phyloP scores from a whole-genome alignment of 352 stramenopile genomes.

The Elongisporangium prolatum region DNA sequence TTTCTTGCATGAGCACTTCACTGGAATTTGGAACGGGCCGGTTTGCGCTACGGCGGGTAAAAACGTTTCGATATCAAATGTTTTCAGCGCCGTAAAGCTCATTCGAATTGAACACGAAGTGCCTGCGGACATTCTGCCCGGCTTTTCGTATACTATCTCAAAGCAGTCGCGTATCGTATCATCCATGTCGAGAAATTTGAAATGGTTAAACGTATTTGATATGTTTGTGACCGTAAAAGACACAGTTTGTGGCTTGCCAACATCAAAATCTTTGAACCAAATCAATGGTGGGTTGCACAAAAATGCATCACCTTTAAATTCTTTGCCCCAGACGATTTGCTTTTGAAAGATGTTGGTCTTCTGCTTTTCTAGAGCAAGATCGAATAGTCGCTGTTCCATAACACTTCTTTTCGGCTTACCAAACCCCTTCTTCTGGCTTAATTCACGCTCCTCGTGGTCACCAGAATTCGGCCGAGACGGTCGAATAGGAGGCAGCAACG shows the following conservation, averaged over 20 bases:
- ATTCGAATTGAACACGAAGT: conserved; percentile 75
- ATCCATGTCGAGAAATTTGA: conserved; percentile 76
- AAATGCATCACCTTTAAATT: conserved; percentile 80
- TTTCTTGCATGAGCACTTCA: conserved; percentile 84
- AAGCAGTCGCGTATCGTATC: conserved; percentile 82
- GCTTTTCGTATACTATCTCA: conserved; percentile 82
- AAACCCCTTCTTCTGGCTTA: conserved; percentile 22
- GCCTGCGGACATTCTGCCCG: conserved; percentile 87
- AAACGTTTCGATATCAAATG: conserved; percentile 58
- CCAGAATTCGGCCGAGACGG: background rate
- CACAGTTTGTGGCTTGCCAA: conserved; percentile 53
- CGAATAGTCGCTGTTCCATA: conserved; percentile 55
- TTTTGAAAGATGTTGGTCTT: conserved; percentile 53
- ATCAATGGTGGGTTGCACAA: conserved; percentile 67
- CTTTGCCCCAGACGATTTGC: conserved; percentile 76
- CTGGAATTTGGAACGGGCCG: conserved; percentile 66
- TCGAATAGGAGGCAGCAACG: conserved; percentile 3
- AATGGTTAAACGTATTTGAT: conserved; percentile 90
- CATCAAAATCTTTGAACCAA: conserved; percentile 90
- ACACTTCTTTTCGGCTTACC: conserved; percentile 45
- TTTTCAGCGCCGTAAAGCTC: conserved; percentile 55
- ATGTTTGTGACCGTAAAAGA: conserved; percentile 87
- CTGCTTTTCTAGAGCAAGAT: conserved; percentile 37
- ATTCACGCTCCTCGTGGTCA: background rate
- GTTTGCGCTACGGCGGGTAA: conserved; percentile 75